Percentiles rank a stretch among this genome's conserved stretches.
Evolutionary conservation across 2,329 filamentous ascomycete genomes (phyloP).

Genomic region (Geoglossum cookeanum): DNA sequence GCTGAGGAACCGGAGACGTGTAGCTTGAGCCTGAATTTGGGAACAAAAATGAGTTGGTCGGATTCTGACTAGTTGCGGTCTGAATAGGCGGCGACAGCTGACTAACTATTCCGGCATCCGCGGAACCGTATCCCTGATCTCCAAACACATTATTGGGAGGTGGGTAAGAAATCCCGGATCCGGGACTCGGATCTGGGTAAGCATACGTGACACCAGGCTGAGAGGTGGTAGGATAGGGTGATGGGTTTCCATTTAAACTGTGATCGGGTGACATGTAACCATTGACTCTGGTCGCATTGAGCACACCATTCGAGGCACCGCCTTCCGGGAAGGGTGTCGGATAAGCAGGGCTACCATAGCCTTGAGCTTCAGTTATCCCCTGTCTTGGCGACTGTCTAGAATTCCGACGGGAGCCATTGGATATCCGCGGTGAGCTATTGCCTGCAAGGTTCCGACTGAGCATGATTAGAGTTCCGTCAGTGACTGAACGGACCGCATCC

Average conservation of each 20-base stretch:
- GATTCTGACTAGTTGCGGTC: neutral
- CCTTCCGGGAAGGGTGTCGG: neutral
- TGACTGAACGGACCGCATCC: conserved; percentile 28
- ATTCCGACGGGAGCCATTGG: neutral
- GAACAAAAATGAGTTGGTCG: conserved; percentile 1
- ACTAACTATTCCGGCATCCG: neutral
- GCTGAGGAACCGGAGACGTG: neutral
- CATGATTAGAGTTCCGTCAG: conserved; percentile 27
- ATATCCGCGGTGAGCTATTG: conserved; percentile 14
- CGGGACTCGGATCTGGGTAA: conserved; percentile 1
- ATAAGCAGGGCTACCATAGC: neutral
- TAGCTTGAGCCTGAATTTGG: conserved; percentile 3
- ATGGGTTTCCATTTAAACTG: neutral
- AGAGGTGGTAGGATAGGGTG: neutral
- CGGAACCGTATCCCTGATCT: neutral
- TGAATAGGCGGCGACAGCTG: neutral
- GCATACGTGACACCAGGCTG: neutral
- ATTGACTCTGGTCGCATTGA: conserved; percentile 1
- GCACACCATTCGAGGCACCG: neutral
- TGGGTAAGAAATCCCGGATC: neutral
- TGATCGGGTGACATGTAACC: conserved; percentile 4
- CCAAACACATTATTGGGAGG: neutral
- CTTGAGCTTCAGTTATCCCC: neutral
- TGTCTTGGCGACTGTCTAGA: conserved; percentile 2
- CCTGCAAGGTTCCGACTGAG: conserved; percentile 26